Percentiles rank a stretch among this genome's conserved stretches.
phyloP scores from a whole-genome alignment of 73 alveolate genomes.

The Effrenium voratum region DNA sequence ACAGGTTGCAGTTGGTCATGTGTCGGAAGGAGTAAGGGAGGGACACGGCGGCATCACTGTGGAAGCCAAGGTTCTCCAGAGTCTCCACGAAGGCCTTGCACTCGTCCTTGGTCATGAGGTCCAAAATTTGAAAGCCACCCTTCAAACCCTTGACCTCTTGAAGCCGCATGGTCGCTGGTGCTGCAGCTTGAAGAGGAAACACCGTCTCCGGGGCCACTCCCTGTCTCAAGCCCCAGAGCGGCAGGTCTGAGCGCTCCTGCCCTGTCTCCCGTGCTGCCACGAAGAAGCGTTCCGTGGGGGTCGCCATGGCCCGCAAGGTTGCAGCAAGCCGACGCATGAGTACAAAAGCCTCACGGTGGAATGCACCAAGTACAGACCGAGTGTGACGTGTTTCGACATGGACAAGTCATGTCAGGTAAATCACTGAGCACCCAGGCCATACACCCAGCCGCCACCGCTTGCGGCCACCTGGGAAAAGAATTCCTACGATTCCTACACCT shows the following conservation, averaged over 20 bases:
- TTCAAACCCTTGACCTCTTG: slow-evolving; percentile 63
- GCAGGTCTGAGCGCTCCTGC: slow-evolving; percentile 66
- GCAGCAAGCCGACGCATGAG: no score
- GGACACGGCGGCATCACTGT: slow-evolving; percentile 68
- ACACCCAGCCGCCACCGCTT: slow-evolving; percentile 91
- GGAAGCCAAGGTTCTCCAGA: slow-evolving; percentile 50
- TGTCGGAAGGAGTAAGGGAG: slow-evolving; percentile 82
- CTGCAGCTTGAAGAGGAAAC: background rate
- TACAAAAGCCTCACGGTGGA: no score
- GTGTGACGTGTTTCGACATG: no score
- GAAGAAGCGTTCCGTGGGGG: slow-evolving; percentile 36
- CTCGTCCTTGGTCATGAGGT: slow-evolving; percentile 44
- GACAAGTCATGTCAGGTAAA: no score
- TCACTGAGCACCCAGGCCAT: slow-evolving; percentile 50
- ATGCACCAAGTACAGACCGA: no score
- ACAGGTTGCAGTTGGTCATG: slow-evolving; percentile 80
- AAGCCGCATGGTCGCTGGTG: background rate
- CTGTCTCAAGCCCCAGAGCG: slow-evolving; percentile 49
- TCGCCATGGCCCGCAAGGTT: no score
- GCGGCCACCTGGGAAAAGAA: slow-evolving; percentile 46
- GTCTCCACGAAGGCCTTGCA: slow-evolving; percentile 36
- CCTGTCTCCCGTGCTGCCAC: slow-evolving; percentile 66
- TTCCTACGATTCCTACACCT: background rate
- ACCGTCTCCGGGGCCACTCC: slow-evolving; percentile 13
- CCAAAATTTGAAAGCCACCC: slow-evolving; percentile 70